Evolutionary conservation across 257 asterid genomes (phyloP).

Genomic region (Rubia yunnanensis): DNA sequence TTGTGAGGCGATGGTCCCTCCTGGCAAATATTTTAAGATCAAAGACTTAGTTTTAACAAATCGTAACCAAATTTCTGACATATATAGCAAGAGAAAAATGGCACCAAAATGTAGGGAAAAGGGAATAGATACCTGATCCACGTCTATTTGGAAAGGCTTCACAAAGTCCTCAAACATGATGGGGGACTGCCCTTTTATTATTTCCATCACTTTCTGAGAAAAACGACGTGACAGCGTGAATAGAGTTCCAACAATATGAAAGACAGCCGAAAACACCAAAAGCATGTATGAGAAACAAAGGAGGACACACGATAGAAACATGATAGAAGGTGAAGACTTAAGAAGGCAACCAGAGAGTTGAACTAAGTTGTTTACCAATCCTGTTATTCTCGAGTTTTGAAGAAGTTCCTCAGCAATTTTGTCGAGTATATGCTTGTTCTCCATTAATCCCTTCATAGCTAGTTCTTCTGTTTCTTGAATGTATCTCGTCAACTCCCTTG

Average conservation of each 20-base stretch:
- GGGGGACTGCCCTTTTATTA: constrained; percentile 51
- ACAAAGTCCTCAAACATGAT: constrained; percentile 88
- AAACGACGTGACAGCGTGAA: too few relatives aligned
- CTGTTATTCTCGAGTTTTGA: constrained; percentile 78
- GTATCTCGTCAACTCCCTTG: constrained; percentile 88
- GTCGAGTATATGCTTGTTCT: constrained; percentile 72
- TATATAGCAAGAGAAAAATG: background rate
- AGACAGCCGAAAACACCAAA: constrained; percentile 2
- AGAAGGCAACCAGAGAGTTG: constrained; percentile 6
- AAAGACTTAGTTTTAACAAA: background rate
- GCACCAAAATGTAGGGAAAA: background rate
- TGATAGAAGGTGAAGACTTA: background rate
- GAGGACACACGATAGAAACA: background rate
- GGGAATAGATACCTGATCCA: constrained; percentile 51
- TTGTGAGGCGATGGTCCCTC: constrained; percentile 77
- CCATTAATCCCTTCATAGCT: constrained; percentile 82
- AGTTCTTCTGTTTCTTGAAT: constrained; percentile 90
- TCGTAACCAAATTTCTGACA: background rate
- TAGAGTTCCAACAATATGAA: too few relatives aligned
- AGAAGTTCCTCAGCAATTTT: constrained; percentile 55
- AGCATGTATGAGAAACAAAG: too few relatives aligned
- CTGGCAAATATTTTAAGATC: constrained; percentile 28
- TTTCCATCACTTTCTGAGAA: constrained; percentile 85
- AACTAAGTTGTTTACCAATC: constrained; percentile 46
- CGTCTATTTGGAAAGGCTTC: constrained; percentile 71